Base-by-base conservation (phyloP, 345 rosid genomes). In the Cardiospermum halicacabum region DNA sequence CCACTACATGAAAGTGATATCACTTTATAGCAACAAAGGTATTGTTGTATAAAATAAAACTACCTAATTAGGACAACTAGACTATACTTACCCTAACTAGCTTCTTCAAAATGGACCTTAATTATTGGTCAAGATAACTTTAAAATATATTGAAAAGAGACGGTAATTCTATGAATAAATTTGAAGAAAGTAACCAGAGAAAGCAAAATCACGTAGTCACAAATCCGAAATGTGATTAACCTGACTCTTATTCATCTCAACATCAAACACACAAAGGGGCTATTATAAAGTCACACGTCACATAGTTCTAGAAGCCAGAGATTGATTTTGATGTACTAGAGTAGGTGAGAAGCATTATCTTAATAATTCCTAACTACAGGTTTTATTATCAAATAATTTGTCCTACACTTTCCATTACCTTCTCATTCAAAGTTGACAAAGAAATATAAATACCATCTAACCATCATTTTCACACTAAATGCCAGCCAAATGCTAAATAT, bases 241-340 rank as follows among this genome's bases (percentile, higher is more conserved):
- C 49, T 43, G 21, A 45, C 18, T 45, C 1, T 45, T n/a, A 16
- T n/a, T 4, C 49, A 43, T 43, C 8, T 15, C 49, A 43, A 4
- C 49, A 16, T 43, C 49, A 43, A 19, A n/a, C 19, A 43, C 19
- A 43, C 49, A 13, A 22, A 10, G 34, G 39, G 58, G 13, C 36
- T 37, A 54, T 54, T 27, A 5, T 16, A 11, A 27, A 7, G 16
- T 54, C 34, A 13, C 50, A 24, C 32, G 45, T 57, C 61, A 57
- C 19, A 5, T 21, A 9, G 32, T 58, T 58, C 62, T 58, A 58
- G 49, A 59, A 59, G 16, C 63, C 11, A 59, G n/a, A 59, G n/a
- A 15, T 27, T 12, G 18, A 55, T 28, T 55, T 27, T 55, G 18
- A 16, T 55, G 3, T 13, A 54, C 8, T 24, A 25, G 19, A 54